Conservation (phyloP, 208 protist genomes). For the Naegleria gruberi region DNA sequence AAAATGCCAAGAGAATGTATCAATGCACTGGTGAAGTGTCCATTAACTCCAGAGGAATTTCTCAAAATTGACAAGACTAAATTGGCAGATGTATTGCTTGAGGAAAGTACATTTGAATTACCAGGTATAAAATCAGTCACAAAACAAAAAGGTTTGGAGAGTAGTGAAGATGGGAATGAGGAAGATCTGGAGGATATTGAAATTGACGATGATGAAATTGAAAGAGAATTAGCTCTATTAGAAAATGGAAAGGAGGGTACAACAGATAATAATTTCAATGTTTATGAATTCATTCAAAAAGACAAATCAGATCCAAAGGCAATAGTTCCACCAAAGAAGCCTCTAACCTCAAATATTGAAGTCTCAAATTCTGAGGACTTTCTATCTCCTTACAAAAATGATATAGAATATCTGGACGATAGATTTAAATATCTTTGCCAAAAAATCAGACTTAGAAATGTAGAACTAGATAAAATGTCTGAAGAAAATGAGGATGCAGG, state of each 20-base stretch:
- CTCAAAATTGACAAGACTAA: constrained; percentile 76
- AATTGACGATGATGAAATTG: background rate
- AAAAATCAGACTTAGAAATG: constrained; percentile 64
- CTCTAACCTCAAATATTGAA: no score
- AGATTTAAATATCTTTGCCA: constrained; percentile 69
- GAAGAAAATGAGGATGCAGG: constrained; percentile 60
- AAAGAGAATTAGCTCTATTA: background rate
- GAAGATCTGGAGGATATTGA: constrained; percentile 30
- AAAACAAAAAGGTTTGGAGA: background rate
- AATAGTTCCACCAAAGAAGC: background rate
- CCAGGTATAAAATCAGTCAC: constrained; percentile 7
- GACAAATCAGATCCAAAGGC: background rate
- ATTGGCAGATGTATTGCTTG: constrained; percentile 58
- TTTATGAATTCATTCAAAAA: background rate
- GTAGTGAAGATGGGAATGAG: background rate
- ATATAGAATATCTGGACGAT: constrained; percentile 80
- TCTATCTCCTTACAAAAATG: constrained; percentile 55
- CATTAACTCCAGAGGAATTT: constrained; percentile 66
- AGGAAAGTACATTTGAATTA: background rate
- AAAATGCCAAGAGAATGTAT: constrained; percentile 63
- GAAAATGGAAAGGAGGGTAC: background rate
- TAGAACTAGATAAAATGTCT: constrained; percentile 69
- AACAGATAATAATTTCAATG: no score
- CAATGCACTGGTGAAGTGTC: constrained; percentile 57
- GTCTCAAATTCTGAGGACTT: background rate